Evolutionary conservation across 2,329 filamentous ascomycete genomes (phyloP), one percentile per base, ranked within the genome.

Genomic region (Sarocladiaceae sp.): DNA sequence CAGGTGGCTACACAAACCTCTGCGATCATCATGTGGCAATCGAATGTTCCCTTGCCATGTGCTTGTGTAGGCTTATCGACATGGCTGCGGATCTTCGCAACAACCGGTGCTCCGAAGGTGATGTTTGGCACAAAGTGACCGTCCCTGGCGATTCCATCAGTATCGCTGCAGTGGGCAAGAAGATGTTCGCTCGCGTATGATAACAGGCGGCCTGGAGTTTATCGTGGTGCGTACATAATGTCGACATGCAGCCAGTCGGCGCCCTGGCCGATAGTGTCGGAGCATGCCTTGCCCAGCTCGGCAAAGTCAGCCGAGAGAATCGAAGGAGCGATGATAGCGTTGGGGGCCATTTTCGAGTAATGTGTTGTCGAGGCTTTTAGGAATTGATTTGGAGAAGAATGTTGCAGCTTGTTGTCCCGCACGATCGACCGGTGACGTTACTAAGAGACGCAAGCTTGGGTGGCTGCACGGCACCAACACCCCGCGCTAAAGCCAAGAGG

Each of bases 1-100:
- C n/a, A 4, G 22, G 51, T 37, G 44, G 28, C n/a, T 2, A 36
- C 17, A 10, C 72, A 60, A 78, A 93, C 90, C 87, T 99, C 93
- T 63, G 90, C 85, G 66, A 99, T 96, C 94, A 99, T 99, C 94
- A 99, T 97, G 73, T 99, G 94, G 79, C 94, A 99, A 72, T 99
- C 94, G 68, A 99, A 99, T 13, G 93, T 97, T 56, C 94, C 94
- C 61, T 86, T 88, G 51, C 88, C 91, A 59, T 87, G 77, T 29
- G 79, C 79, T 50, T 79, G 75, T 36, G 77, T 77, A 3, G 91
- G 92, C 60, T 80, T 79, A 53, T 90, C 86, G 62, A 99, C 92
- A 63, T 96, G 88, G 42, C 82, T 78, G 57, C 94, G 85, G 63
- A 99, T 94, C 76, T 93, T 96, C 60, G 90, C 93, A 42, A 99